Evolutionary conservation across 495 filamentous ascomycete species (phyloP).

Genomic region (Oidiodendron maius): DNA sequence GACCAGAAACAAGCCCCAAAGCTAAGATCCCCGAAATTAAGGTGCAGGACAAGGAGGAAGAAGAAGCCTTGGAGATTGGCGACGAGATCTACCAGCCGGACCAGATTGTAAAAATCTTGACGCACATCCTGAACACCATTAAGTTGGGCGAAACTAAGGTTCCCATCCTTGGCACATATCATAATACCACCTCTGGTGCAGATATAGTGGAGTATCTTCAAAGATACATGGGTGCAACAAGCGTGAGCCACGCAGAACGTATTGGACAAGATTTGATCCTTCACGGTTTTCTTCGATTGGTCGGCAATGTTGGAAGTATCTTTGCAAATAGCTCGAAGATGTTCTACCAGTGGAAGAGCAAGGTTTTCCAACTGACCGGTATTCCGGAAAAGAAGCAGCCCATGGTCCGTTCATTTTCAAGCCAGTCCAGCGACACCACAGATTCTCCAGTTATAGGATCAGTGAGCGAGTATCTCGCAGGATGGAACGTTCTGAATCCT

Average conservation of each 20-base stretch:
- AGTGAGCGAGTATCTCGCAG: slow-evolving; percentile 79
- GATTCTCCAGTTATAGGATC: slow-evolving; percentile 72
- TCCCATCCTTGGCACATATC: slow-evolving; percentile 89
- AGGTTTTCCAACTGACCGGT: slow-evolving; percentile 80
- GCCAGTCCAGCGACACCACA: slow-evolving; percentile 42
- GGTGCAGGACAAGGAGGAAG: slow-evolving; percentile 38
- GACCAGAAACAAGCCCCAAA: slow-evolving; percentile 51
- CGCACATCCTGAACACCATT: slow-evolving; percentile 81
- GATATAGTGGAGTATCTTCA: slow-evolving; percentile 96
- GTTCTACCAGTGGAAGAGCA: slow-evolving; percentile 95
- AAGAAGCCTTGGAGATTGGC: slow-evolving; percentile 81
- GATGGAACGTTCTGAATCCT: slow-evolving; percentile 90
- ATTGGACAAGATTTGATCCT: slow-evolving; percentile 90
- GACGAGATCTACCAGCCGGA: slow-evolving; percentile 79
- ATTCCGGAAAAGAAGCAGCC: slow-evolving; percentile 80
- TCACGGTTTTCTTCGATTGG: slow-evolving; percentile 79
- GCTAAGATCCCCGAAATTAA: slow-evolving; percentile 51
- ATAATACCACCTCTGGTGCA: slow-evolving; percentile 82
- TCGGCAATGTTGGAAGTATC: slow-evolving; percentile 89
- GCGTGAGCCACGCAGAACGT: slow-evolving; percentile 80
- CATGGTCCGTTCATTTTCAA: slow-evolving; percentile 63
- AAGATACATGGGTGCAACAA: slow-evolving; percentile 75
- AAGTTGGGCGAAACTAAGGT: slow-evolving; percentile 87
- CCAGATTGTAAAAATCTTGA: slow-evolving; percentile 81
- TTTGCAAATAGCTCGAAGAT: slow-evolving; percentile 97